Evolutionary conservation across 1,139 yeast genomes (phyloP).

Genomic region (Protomyces arabidopsidicola): DNA sequence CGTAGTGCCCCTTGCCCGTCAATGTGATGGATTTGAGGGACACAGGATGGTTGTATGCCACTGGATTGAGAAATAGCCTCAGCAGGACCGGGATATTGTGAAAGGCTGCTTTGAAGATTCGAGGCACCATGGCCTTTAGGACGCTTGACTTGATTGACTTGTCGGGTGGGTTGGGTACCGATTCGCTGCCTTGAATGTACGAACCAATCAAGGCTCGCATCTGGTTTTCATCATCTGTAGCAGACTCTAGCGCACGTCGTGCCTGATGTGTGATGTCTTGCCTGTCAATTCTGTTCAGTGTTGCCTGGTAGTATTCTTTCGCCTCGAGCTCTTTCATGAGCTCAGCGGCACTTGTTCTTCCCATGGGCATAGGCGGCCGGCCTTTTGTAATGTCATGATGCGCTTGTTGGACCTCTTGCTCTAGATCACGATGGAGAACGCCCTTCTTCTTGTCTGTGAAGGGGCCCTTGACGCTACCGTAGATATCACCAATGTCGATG

Average conservation of each 20-base stretch:
- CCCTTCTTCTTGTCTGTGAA: neutral
- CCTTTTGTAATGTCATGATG: conserved; percentile 4
- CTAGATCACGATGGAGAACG: neutral
- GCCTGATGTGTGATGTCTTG: conserved; percentile 4
- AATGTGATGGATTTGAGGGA: conserved; percentile 1
- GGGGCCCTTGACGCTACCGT: conserved; percentile 14
- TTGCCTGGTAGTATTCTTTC: neutral
- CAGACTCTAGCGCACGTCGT: neutral
- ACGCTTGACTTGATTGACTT: conserved; percentile 8
- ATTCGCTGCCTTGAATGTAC: neutral
- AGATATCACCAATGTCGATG: conserved; percentile 17
- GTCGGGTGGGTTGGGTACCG: conserved; percentile 20
- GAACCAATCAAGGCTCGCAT: conserved; percentile 20
- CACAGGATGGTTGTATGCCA: conserved; percentile 22
- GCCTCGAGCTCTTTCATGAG: conserved; percentile 1
- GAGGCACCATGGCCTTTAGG: neutral
- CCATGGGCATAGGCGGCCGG: neutral
- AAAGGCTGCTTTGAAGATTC: neutral
- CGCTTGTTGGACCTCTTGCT: conserved; percentile 4
- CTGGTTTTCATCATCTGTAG: neutral
- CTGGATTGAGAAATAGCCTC: conserved; percentile 13
- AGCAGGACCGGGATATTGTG: conserved; percentile 12
- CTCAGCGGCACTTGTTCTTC: neutral
- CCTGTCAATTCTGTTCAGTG: neutral
- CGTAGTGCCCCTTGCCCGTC: conserved; percentile 11